phyloP scores from a whole-genome alignment of 805 yeast genomes.

The Yarrowia hollandica region DNA sequence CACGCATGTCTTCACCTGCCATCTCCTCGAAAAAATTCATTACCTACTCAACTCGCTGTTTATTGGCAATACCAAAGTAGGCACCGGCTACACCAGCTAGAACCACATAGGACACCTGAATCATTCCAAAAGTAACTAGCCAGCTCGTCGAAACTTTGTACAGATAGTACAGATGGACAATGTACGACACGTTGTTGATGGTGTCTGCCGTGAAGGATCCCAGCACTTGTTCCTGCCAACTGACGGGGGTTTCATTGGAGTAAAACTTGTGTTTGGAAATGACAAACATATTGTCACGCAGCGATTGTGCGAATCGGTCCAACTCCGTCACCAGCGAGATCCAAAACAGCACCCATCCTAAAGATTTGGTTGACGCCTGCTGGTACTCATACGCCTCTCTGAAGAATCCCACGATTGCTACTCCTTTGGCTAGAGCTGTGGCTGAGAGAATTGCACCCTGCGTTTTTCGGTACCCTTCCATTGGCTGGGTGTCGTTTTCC shows the following conservation, averaged over 20 bases:
- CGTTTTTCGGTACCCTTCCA: neutral
- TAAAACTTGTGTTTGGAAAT: constrained; percentile 18
- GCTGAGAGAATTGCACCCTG: neutral
- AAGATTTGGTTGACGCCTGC: neutral
- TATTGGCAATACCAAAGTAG: constrained; percentile 11
- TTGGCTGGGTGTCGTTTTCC: neutral
- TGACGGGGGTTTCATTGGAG: constrained; percentile 11
- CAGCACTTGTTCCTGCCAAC: constrained; percentile 6
- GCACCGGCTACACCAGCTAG: constrained; percentile 7
- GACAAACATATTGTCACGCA: constrained; percentile 12
- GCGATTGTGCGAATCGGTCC: constrained; percentile 12
- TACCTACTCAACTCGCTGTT: neutral
- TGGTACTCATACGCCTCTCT: neutral
- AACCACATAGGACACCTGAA: constrained; percentile 3
- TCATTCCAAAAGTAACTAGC: constrained; percentile 1
- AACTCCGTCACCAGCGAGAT: neutral
- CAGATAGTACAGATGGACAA: neutral
- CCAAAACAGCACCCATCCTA: neutral
- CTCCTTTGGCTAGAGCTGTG: neutral
- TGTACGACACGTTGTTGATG: neutral
- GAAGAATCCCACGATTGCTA: neutral
- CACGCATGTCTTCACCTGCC: too few relatives aligned
- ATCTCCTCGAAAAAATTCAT: too few relatives aligned
- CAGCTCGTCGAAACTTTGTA: neutral
- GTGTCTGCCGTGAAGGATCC: neutral